A percentile compares a stretch with the other conserved stretches of the same genome.
Conservation (phyloP, 129 eudicot genomes). For the Glebionis coronaria region DNA sequence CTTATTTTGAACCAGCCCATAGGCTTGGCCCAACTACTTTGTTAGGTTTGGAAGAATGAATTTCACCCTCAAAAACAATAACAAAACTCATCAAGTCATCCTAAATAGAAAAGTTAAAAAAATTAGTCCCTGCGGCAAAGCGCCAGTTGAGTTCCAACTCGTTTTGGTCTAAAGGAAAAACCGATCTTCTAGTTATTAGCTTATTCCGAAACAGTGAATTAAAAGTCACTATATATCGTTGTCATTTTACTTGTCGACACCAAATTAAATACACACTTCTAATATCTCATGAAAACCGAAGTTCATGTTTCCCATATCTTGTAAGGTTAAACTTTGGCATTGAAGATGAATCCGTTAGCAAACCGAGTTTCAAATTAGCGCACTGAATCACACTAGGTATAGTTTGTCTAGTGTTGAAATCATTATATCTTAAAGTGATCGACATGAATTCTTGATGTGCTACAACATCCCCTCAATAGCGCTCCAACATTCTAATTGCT, state of each 20-base stretch:
- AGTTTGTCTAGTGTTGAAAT: background rate
- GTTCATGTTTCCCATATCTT: background rate
- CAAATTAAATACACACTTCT: background rate
- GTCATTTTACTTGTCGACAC: background rate
- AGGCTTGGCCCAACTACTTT: too few relatives aligned
- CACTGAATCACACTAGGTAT: background rate
- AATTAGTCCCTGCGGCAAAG: too few relatives aligned
- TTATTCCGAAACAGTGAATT: too few relatives aligned
- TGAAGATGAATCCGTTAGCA: background rate
- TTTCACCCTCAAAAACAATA: too few relatives aligned
- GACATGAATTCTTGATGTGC: constrained; percentile 25
- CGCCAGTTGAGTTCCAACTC: too few relatives aligned
- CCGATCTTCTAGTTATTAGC: too few relatives aligned
- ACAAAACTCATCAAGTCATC: too few relatives aligned
- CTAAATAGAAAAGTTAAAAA: too few relatives aligned
- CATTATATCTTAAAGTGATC: background rate
- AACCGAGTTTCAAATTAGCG: background rate
- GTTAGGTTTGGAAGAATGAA: too few relatives aligned
- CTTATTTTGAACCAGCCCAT: too few relatives aligned
- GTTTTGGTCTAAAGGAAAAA: too few relatives aligned
- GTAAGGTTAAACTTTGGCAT: constrained; percentile 1
- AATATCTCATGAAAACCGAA: background rate
- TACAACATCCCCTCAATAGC: constrained; percentile 15
- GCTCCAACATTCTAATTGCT: constrained; percentile 18
- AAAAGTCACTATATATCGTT: too few relatives aligned